phyloP scores from a whole-genome alignment of 495 filamentous ascomycete species.

The Aspergillus sclerotioniger region DNA sequence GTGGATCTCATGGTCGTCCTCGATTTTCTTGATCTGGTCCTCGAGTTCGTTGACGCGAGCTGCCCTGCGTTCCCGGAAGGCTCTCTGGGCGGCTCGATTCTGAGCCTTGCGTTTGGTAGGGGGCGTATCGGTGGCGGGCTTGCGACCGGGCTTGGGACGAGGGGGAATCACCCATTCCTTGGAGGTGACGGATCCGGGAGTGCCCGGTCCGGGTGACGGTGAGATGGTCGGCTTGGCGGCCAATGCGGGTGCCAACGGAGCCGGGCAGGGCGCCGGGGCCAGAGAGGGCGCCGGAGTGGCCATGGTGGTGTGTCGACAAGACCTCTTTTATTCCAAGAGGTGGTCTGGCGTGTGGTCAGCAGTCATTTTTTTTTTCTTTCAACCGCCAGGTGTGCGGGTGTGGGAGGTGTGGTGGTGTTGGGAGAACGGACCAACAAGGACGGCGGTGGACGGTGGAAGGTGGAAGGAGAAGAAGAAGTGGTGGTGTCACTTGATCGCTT shows the following conservation, averaged over 20 bases:
- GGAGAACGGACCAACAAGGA: conserved; percentile 5
- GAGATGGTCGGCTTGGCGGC: conserved; percentile 37
- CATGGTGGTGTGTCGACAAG: conserved; percentile 25
- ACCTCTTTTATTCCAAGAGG: conserved; percentile 6
- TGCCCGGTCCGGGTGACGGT: conserved; percentile 43
- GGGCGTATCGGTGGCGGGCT: conserved; percentile 86
- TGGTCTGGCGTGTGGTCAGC: conserved; percentile 21
- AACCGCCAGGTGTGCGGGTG: neutral
- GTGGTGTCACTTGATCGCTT: conserved; percentile 23
- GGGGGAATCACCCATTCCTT: conserved; percentile 89
- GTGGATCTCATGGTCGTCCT: conserved; percentile 50
- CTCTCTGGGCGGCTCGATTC: conserved; percentile 88
- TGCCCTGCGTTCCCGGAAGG: conserved; percentile 83
- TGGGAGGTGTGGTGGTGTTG: neutral
- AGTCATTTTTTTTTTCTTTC: conserved; percentile 2
- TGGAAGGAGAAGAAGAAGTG: conserved; percentile 11
- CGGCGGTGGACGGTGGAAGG: conserved; percentile 11
- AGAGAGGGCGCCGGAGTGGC: conserved; percentile 35
- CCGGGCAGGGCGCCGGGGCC: conserved; percentile 27
- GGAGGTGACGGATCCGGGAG: conserved; percentile 56
- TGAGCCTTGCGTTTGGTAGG: conserved; percentile 91
- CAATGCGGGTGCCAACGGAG: conserved; percentile 37
- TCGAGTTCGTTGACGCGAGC: conserved; percentile 83
- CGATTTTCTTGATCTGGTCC: conserved; percentile 70
- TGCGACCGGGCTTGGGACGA: conserved; percentile 87